Percentiles rank a stretch among this genome's conserved stretches.
Evolutionary conservation across 2,329 filamentous ascomycete genomes (phyloP).

Genomic region (Alternaria hordeiaustralica): DNA sequence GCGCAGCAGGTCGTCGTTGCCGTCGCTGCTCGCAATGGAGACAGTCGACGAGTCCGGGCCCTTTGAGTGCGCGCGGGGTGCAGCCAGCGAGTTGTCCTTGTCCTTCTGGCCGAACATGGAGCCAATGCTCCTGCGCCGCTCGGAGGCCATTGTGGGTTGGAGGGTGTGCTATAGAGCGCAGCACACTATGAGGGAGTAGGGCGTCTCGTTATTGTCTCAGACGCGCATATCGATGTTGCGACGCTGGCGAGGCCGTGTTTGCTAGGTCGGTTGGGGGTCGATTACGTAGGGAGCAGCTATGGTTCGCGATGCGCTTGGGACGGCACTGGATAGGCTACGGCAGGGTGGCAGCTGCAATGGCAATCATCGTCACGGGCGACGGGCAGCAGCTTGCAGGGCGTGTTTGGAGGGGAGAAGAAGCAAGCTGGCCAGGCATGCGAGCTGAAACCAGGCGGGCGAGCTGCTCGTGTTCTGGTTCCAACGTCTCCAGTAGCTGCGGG

Average conservation of each 20-base stretch:
- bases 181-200: not conserved
- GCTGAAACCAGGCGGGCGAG: slow-evolving; percentile 9
- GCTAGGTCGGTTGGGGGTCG: slow-evolving; percentile 9
- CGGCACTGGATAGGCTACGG: not conserved
- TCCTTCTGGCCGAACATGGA: slow-evolving; percentile 19
- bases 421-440: not conserved
- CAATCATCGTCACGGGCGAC: slow-evolving; percentile 7
- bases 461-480: slow-evolving; percentile 4
- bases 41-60: slow-evolving; percentile 39
- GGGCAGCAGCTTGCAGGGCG: not conserved
- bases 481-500: slow-evolving; percentile 9
- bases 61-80: slow-evolving; percentile 32
- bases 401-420: not conserved
- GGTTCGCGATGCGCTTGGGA: not conserved
- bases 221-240: slow-evolving; percentile 12
- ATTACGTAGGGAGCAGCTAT: slow-evolving; percentile 19
- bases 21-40: slow-evolving; percentile 43
- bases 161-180: not conserved
- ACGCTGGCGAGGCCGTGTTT: not conserved
- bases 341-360: not conserved
- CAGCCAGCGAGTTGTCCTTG: slow-evolving; percentile 34
- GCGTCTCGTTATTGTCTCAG: not conserved
- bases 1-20: slow-evolving; percentile 28
- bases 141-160: slow-evolving; percentile 27
- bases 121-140: slow-evolving; percentile 31